These are phyloP conservation scores for Sporothrix pseudoabietina DNA, from an alignment of 2,329 filamentous ascomycete species.

Conservation along the genomic window DNA sequence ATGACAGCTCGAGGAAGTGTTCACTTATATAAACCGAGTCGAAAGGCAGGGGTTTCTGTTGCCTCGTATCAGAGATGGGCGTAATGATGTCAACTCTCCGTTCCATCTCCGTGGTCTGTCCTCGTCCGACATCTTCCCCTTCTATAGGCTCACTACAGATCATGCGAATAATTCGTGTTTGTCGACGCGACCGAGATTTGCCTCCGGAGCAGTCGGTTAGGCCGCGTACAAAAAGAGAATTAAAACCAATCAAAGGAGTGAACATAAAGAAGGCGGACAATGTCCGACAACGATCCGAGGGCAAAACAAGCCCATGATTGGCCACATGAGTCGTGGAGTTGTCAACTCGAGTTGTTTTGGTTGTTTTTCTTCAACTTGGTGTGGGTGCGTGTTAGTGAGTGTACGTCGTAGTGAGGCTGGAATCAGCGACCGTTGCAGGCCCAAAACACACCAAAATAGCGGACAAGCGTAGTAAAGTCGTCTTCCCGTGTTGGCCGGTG, in stretches of 20 bases:
- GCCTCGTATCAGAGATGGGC: too few species aligned
- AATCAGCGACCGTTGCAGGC: background rate
- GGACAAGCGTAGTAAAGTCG: background rate
- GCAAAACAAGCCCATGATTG: background rate
- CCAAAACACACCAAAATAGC: background rate
- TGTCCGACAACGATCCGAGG: background rate
- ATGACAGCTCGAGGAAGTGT: background rate
- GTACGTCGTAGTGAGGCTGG: background rate
- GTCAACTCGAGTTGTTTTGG: background rate
- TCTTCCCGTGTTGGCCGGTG: background rate
- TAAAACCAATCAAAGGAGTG: background rate
- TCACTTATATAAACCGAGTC: conserved; percentile 2
- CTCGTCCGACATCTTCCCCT: background rate
- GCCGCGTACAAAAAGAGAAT: background rate
- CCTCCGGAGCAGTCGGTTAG: background rate
- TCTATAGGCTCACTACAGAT: background rate
- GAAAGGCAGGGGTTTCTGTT: background rate
- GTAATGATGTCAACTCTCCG: background rate
- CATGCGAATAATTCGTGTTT: background rate
- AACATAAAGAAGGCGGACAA: background rate
- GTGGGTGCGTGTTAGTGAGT: background rate
- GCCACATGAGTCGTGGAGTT: background rate
- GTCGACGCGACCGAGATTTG: background rate
- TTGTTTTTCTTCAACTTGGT: background rate
- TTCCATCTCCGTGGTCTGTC: background rate